phyloP scores from a whole-genome alignment of 116 monocot genomes.

The Iris pallida region DNA sequence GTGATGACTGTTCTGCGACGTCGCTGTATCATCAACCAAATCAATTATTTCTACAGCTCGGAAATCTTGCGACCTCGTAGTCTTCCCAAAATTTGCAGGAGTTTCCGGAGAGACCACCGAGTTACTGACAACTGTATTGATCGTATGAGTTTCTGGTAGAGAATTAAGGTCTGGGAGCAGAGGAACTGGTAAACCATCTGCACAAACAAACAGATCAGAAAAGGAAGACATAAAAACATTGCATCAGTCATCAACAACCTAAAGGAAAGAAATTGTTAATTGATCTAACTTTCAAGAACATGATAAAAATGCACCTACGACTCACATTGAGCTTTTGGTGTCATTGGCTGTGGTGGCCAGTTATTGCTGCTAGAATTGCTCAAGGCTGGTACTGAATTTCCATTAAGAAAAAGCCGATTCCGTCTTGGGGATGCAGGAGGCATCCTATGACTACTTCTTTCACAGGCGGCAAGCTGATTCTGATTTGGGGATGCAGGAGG shows the following conservation, averaged over 20 bases:
- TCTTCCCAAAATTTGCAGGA: not conserved
- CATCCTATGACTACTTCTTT: not conserved
- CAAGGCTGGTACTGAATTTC: not conserved
- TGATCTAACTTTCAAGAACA: not conserved
- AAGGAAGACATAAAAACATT: not conserved
- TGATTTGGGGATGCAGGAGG: too few relatives aligned
- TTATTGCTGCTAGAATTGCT: not conserved
- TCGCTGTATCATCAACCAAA: not conserved
- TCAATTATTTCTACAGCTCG: conserved; percentile 11
- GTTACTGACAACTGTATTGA: not conserved
- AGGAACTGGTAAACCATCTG: conserved; percentile 8
- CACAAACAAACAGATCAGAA: not conserved
- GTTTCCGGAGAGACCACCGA: not conserved
- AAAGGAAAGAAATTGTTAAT: not conserved
- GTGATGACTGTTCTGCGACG: not conserved
- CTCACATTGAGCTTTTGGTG: conserved; percentile 15
- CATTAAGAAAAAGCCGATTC: conserved; percentile 4
- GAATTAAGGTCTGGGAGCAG: conserved; percentile 12
- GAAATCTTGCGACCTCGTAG: not conserved
- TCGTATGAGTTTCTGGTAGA: conserved; percentile 1
- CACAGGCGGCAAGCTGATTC: too few relatives aligned
- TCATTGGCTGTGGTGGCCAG: not conserved
- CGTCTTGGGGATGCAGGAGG: not conserved
- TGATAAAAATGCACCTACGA: not conserved
- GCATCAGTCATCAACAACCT: too few relatives aligned